Evolutionary conservation across 2,329 filamentous ascomycete species (phyloP).

Genomic region (Paecilomyces fulvus): DNA sequence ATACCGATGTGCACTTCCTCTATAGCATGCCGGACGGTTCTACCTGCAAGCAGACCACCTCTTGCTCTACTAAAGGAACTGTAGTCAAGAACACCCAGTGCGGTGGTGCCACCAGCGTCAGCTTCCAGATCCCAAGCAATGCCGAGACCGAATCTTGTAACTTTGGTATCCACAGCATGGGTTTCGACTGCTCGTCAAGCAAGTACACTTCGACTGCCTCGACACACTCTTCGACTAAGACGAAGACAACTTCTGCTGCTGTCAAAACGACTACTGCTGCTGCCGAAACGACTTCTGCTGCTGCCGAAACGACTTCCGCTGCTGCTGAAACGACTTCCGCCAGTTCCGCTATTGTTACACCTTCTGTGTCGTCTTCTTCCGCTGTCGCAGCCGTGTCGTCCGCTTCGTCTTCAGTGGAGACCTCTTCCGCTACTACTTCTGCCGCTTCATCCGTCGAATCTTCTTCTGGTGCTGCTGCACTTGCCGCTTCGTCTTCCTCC

Average conservation of each 20-base stretch:
- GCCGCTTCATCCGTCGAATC: slow-evolving; percentile 8
- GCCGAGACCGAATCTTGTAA: slow-evolving; percentile 54
- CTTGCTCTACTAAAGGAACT: slow-evolving; percentile 60
- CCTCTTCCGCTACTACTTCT: slow-evolving; percentile 4
- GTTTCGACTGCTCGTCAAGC: slow-evolving; percentile 58
- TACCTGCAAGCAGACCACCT: slow-evolving; percentile 67
- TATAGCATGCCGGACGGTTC: slow-evolving; percentile 79
- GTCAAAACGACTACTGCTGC: slow-evolving; percentile 6
- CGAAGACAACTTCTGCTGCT: slow-evolving; percentile 9
- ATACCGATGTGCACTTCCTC: slow-evolving; percentile 74
- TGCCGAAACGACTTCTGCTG: slow-evolving; percentile 7
- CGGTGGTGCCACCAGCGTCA: slow-evolving; percentile 78
- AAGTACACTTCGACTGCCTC: slow-evolving; percentile 7
- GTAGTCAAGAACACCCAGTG: slow-evolving; percentile 78
- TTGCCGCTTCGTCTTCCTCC: slow-evolving; percentile 6
- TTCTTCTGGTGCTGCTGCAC: neutral
- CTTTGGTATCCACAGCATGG: slow-evolving; percentile 65
- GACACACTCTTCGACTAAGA: neutral
- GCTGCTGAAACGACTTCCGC: slow-evolving; percentile 3
- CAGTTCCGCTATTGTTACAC: neutral
- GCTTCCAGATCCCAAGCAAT: slow-evolving; percentile 54
- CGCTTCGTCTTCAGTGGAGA: neutral
- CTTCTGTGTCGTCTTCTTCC: slow-evolving; percentile 4
- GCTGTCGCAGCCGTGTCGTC: slow-evolving; percentile 16
- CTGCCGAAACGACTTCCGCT: slow-evolving; percentile 7